phyloP scores from a whole-genome alignment of 176 grass and related monocot genomes.

The Carex cristatella region DNA sequence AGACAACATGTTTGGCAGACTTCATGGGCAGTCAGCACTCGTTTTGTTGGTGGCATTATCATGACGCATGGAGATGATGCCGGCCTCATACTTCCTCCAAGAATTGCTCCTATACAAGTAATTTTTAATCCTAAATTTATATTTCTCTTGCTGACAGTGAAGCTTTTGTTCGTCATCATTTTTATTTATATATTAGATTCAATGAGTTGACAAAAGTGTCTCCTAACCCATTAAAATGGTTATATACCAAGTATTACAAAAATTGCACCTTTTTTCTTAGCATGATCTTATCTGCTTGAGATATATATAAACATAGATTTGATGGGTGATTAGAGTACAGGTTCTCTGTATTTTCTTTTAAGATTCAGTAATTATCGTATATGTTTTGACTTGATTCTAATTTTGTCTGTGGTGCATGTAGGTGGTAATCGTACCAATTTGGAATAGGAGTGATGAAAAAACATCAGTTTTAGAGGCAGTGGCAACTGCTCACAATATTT shows the following conservation, averaged over 20 bases:
- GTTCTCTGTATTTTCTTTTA: background rate
- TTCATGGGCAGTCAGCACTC: constrained; percentile 96
- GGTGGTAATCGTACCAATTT: constrained; percentile 93
- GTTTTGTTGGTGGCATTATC: constrained; percentile 92
- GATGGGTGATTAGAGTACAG: background rate
- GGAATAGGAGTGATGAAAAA: constrained; percentile 85
- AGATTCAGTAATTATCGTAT: background rate
- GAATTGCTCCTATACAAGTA: constrained; percentile 94
- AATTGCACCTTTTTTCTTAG: background rate
- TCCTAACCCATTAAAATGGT: background rate
- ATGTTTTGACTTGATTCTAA: background rate
- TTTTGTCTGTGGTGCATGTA: constrained; percentile 19
- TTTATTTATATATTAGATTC: constrained; percentile 5
- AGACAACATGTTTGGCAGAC: constrained; percentile 94
- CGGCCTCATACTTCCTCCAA: constrained; percentile 93
- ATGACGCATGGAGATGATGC: constrained; percentile 98
- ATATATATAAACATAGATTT: background rate
- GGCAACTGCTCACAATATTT: constrained; percentile 47
- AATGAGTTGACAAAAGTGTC: background rate
- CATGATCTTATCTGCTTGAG: background rate
- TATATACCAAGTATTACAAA: background rate
- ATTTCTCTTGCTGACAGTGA: constrained; percentile 20
- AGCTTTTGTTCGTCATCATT: background rate
- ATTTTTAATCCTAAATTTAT: background rate
- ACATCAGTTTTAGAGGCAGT: constrained; percentile 67